These are phyloP conservation scores for Gynochthodes officinalis DNA, from an alignment of 257 asterid species.

Conservation along the genomic window DNA sequence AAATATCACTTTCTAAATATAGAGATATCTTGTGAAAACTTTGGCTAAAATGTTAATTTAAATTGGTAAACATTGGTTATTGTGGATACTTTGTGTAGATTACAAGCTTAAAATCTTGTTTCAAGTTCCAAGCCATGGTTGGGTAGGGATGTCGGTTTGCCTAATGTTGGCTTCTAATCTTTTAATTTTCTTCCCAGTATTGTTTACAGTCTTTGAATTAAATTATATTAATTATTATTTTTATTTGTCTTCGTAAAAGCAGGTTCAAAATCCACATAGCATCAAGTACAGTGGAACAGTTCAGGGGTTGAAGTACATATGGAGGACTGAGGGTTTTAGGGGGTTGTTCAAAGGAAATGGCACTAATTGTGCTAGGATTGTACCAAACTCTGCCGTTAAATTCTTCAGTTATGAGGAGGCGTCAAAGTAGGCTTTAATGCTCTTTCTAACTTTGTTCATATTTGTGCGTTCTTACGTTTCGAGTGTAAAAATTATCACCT, in stretches of 20 bases:
- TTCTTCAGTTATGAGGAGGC: conserved; percentile 98
- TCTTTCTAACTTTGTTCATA: neutral
- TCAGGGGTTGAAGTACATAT: conserved; percentile 72
- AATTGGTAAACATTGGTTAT: neutral
- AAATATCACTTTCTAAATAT: neutral
- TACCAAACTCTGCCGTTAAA: conserved; percentile 93
- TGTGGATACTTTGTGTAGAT: too few relatives aligned
- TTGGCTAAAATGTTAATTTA: too few relatives aligned
- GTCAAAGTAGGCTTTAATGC: conserved; percentile 53
- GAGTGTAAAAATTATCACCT: too few relatives aligned
- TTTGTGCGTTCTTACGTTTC: neutral
- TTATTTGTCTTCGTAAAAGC: conserved; percentile 4
- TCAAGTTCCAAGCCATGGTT: neutral
- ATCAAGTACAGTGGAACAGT: conserved; percentile 71
- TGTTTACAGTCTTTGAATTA: neutral
- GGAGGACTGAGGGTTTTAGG: conserved; percentile 70
- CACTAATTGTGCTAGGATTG: conserved; percentile 83
- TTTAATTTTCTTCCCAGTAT: neutral
- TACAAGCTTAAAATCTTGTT: too few relatives aligned
- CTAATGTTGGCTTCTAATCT: neutral
- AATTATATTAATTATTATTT: neutral
- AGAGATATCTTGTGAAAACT: too few relatives aligned
- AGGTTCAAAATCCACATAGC: conserved; percentile 87
- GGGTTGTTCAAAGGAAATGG: conserved; percentile 88
- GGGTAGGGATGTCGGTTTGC: neutral